phyloP scores from a whole-genome alignment of 371 early-diverging fungal species.

The Mycotypha africana region DNA sequence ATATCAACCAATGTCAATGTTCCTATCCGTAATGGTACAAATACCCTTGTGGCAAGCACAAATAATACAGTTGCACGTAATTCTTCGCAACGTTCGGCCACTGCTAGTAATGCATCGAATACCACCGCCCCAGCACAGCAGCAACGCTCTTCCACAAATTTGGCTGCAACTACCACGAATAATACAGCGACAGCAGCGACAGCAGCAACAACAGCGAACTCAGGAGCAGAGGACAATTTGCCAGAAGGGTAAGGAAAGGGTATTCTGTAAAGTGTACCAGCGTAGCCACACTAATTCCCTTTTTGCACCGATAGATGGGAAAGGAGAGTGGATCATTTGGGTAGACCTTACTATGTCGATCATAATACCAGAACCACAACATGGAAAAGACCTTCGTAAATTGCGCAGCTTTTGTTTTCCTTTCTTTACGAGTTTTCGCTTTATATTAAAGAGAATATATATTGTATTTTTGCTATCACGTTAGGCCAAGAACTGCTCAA shows the following conservation, averaged over 20 bases:
- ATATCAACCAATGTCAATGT: constrained; percentile 59
- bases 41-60: constrained; percentile 30
- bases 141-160: too few species aligned
- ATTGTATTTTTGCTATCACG: background rate
- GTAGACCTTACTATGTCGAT: constrained; percentile 71
- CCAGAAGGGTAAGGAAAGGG: constrained; percentile 57
- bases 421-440: too few species aligned
- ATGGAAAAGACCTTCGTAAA: constrained; percentile 63
- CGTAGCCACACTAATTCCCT: background rate
- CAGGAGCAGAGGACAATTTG: constrained; percentile 47
- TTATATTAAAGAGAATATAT: too few species aligned
- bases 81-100: constrained; percentile 16
- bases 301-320: constrained; percentile 52
- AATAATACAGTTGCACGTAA: background rate
- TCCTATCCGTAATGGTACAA: constrained; percentile 34
- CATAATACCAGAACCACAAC: constrained; percentile 67
- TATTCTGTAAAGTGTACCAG: background rate
- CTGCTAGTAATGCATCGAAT: constrained; percentile 12
- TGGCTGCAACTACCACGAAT: background rate
- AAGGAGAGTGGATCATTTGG: constrained; percentile 59
- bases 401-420: background rate
- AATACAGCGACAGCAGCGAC: background rate
- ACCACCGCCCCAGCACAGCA: constrained; percentile 7
- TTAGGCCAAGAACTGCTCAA: constrained; percentile 37
- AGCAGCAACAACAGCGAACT: constrained; percentile 3